Percentiles rank a stretch among this genome's conserved stretches.
Evolutionary conservation across 1,284 basidiomycete genomes (phyloP).

Genomic region (Athelia psychrophila): DNA sequence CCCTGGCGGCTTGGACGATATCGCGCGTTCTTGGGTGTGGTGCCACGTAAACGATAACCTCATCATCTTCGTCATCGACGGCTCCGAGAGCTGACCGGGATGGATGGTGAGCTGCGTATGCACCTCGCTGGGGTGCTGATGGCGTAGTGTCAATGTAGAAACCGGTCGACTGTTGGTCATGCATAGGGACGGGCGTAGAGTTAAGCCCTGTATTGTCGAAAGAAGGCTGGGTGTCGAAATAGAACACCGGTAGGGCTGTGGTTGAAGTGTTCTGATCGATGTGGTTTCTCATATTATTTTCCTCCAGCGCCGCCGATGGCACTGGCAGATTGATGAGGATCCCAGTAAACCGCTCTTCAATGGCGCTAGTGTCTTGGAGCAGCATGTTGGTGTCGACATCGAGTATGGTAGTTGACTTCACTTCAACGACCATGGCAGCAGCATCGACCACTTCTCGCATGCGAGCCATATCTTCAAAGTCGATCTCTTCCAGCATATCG

Average conservation of each 20-base stretch:
- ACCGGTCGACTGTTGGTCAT: slow-evolving; percentile 3
- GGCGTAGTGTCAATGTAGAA: slow-evolving; percentile 26
- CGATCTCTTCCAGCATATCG: slow-evolving; percentile 56
- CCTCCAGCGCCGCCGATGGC: not conserved
- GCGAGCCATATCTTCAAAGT: slow-evolving; percentile 57
- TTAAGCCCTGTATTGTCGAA: not conserved
- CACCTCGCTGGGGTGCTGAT: not conserved
- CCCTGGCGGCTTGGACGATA: slow-evolving; percentile 7
- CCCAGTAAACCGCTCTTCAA: slow-evolving; percentile 44
- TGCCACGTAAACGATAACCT: slow-evolving; percentile 56
- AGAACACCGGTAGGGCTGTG: not conserved
- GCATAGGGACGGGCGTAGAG: not conserved
- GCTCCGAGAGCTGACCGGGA: not conserved
- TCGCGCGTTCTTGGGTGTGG: slow-evolving; percentile 42
- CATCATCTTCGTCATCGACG: slow-evolving; percentile 20
- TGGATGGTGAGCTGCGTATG: not conserved
- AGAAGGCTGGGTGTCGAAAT: not conserved
- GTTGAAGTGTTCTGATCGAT: too few relatives aligned
- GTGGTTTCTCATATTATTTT: not conserved
- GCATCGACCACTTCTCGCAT: slow-evolving; percentile 37
- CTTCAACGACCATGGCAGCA: slow-evolving; percentile 17
- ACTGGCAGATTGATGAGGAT: slow-evolving; percentile 4
- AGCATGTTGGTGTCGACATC: slow-evolving; percentile 11
- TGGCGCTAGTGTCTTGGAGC: slow-evolving; percentile 11
- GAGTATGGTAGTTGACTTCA: slow-evolving; percentile 10